Evolutionary conservation across 805 yeast species (phyloP), one percentile per base, ranked within the genome.

Genomic region (Starmerella etchellsii): DNA sequence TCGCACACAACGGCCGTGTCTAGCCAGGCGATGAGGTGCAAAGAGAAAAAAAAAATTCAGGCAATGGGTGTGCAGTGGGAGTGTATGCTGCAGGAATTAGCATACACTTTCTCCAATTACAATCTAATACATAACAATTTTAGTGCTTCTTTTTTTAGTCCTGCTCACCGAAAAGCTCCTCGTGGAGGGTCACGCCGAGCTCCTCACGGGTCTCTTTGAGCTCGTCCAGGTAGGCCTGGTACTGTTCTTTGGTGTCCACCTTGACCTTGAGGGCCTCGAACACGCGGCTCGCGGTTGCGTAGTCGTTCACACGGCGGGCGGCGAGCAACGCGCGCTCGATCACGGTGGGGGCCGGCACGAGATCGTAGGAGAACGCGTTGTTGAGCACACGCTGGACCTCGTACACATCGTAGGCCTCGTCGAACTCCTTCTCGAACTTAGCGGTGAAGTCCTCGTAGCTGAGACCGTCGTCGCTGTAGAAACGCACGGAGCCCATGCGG

Each of bases 261-360:
- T 91, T 91, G 76, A 77, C 83, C 66, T 81, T 83, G 63, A 91
- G 75, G 53, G 66, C 97, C 72, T 88, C 98, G 58, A 91, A 91
- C 42, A 94, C 95, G 70, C 98, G 82, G 54, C 85, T 91, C 42
- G 98, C 98, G 46, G 97, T 87, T 47, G 98, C 95, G 69, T 83
- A 83, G 70, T 91, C 98, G 67, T 91, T 84, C 54, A 91, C 97
- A 69, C 97, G 83, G 78, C 98, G 87, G 56, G 96, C 87, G 36
- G 98, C 98, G 69, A 82, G 78, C 61, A 91, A 73, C 36, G 98
- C 98, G 67, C 81, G 82, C 68, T 83, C 95, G 59, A 91, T 73
- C 49, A 91, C 97, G 48, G 81, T 75, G 53, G 98, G 98, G 24
- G 98, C 88, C 53, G 98, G 98, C 42, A 91, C 98, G 65, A 91